Conservation (phyloP, 2,329 filamentous ascomycete species). For the Dothiorella sarmentorum region DNA sequence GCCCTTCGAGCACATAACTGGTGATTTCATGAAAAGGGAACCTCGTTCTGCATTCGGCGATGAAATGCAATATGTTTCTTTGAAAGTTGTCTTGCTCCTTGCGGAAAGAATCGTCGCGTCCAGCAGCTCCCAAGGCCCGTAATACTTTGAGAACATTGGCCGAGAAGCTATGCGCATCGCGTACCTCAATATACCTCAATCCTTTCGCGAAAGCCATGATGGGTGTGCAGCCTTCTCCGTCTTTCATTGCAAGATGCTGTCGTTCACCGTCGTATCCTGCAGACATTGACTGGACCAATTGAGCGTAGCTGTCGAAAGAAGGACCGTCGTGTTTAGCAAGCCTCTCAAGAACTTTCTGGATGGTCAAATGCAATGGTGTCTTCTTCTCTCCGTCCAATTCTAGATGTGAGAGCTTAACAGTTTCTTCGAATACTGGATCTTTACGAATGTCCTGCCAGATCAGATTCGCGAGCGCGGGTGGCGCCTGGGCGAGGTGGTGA, state of each 20-base stretch:
- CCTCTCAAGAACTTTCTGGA: neutral
- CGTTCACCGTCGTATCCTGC: neutral
- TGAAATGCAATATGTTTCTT: neutral
- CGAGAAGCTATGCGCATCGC: too few species aligned
- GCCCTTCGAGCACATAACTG: neutral
- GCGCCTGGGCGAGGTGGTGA: too few species aligned
- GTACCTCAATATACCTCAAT: too few species aligned
- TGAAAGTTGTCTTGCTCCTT: neutral
- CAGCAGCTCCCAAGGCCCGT: neutral
- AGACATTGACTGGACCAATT: neutral
- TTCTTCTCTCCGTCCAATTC: neutral
- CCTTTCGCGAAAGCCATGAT: neutral
- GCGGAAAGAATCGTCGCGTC: neutral
- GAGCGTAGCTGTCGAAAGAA: too few species aligned
- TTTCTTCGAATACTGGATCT: neutral
- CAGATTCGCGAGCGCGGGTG: too few species aligned
- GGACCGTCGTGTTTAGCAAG: neutral
- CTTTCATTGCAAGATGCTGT: neutral
- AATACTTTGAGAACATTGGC: neutral
- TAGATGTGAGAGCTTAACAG: too few species aligned
- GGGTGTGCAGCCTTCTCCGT: neutral
- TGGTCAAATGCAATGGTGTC: neutral
- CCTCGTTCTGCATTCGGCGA: neutral
- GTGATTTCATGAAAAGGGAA: neutral
- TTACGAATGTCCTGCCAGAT: neutral